A percentile compares a stretch with the other conserved stretches of the same genome.
These are phyloP conservation scores for Tetrastigma voinierianum DNA, from an alignment of 164 flowering plant species.

Conservation along the genomic window DNA sequence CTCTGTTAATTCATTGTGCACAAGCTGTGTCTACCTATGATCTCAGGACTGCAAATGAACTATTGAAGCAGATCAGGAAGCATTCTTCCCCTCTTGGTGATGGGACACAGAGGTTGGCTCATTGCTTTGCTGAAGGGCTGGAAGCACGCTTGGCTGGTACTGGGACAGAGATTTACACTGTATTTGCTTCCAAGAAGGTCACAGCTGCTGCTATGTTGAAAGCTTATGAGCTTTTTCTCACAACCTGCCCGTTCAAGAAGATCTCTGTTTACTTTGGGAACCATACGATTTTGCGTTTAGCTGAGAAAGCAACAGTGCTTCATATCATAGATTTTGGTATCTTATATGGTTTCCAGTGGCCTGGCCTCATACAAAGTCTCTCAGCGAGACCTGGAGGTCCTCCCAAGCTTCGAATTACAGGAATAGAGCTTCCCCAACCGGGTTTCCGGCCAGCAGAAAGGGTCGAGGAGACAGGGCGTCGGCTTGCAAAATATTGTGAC, in stretches of 20 bases:
- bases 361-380: no score
- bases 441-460: background rate
- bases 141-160: slow-evolving; percentile 45
- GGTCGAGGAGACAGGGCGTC: background rate
- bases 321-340: no score
- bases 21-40: slow-evolving; percentile 40
- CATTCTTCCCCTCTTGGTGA: slow-evolving; percentile 39
- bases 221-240: slow-evolving; percentile 23
- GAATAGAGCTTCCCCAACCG: no score
- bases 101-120: slow-evolving; percentile 39
- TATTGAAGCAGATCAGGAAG: slow-evolving; percentile 39
- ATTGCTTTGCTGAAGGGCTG: slow-evolving; percentile 40
- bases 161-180: slow-evolving; percentile 4
- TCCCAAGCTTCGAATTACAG: no score
- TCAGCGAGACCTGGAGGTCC: no score
- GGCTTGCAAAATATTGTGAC: background rate
- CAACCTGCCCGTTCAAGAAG: slow-evolving; percentile 32
- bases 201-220: slow-evolving; percentile 34
- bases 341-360: no score
- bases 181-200: slow-evolving; percentile 6
- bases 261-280: slow-evolving; percentile 21
- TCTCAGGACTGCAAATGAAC: slow-evolving; percentile 27
- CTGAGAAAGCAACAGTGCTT: no score
- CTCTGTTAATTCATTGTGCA: slow-evolving; percentile 31
- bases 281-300: slow-evolving; percentile 16